Conservation (phyloP, 495 filamentous ascomycete species). For the Chlorociboria aeruginascens region DNA sequence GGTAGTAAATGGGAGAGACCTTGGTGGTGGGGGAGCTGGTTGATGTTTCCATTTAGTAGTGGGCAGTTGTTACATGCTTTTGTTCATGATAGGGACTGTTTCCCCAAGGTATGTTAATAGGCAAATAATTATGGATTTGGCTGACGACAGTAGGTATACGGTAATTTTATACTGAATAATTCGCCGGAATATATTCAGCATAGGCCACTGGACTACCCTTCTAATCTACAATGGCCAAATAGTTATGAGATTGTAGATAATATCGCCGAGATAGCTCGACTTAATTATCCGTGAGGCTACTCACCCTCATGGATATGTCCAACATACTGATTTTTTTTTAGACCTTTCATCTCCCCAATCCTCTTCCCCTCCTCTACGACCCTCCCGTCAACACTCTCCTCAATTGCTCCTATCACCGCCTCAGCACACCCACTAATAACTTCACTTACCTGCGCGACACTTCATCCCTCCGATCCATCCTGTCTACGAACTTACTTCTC, state of each 20-base stretch:
- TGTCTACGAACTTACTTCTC: constrained; percentile 77
- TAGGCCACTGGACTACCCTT: constrained; percentile 58
- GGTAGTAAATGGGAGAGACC: constrained; percentile 37
- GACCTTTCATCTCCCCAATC: constrained; percentile 71
- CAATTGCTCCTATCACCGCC: constrained; percentile 67
- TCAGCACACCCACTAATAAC: constrained; percentile 76
- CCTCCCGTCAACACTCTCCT: constrained; percentile 50
- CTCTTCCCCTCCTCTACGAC: constrained; percentile 61
- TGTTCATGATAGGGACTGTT: constrained; percentile 85
- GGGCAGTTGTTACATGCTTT: constrained; percentile 87
- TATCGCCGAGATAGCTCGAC: constrained; percentile 63
- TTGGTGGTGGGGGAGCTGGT: constrained; percentile 93
- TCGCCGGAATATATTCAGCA: constrained; percentile 67
- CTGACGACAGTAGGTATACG: constrained; percentile 41
- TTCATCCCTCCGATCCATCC: constrained; percentile 81
- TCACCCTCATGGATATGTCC: not conserved
- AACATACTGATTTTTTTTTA: constrained; percentile 16
- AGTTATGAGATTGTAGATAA: constrained; percentile 69
- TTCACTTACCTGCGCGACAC: constrained; percentile 73
- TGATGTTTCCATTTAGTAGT: constrained; percentile 83
- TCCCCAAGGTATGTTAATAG: constrained; percentile 42
- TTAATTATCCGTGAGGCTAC: constrained; percentile 69
- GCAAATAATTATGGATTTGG: not conserved
- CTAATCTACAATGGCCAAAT: constrained; percentile 57
- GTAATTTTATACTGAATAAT: constrained; percentile 59